Conservation (phyloP, 331 rosid genomes). For the Pyrus hybrid region DNA sequence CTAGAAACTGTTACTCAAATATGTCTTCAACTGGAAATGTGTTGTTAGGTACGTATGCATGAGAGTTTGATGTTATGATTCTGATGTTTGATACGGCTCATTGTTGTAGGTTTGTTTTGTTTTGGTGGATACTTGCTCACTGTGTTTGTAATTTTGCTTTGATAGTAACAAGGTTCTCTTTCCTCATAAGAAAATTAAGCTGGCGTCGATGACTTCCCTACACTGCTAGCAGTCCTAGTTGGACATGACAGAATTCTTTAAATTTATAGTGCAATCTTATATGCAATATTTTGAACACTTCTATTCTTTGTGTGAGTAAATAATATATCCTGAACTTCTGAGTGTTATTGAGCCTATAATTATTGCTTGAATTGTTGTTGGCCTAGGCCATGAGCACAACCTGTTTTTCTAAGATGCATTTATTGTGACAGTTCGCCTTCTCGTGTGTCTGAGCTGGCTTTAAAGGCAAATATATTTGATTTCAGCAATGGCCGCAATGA, state of each 20-base stretch:
- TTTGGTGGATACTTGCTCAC: not conserved
- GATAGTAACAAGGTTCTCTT: not conserved
- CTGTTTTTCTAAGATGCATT: conserved; percentile 3
- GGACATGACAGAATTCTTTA: not conserved
- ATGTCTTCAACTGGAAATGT: not conserved
- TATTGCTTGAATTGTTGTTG: not conserved
- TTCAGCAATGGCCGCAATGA: conserved; percentile 29
- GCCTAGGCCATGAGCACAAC: not conserved
- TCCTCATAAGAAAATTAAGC: not conserved
- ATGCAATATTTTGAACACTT: not conserved
- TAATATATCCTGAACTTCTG: not conserved
- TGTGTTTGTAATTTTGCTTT: not conserved
- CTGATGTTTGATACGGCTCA: not conserved
- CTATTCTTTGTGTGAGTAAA: too few species aligned
- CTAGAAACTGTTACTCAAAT: too few species aligned
- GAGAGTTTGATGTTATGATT: not conserved
- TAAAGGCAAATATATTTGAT: conserved; percentile 69
- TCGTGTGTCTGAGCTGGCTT: conserved; percentile 48
- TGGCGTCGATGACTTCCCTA: not conserved
- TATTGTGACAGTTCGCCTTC: conserved; percentile 61
- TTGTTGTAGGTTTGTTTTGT: not conserved
- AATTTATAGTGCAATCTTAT: not conserved
- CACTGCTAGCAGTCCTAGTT: not conserved
- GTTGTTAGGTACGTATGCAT: not conserved
- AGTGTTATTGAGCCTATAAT: not conserved